Evolutionary conservation across 2,329 filamentous ascomycete genomes (phyloP), one percentile per base, ranked within the genome.

Genomic region (Hirsutella thompsonii): DNA sequence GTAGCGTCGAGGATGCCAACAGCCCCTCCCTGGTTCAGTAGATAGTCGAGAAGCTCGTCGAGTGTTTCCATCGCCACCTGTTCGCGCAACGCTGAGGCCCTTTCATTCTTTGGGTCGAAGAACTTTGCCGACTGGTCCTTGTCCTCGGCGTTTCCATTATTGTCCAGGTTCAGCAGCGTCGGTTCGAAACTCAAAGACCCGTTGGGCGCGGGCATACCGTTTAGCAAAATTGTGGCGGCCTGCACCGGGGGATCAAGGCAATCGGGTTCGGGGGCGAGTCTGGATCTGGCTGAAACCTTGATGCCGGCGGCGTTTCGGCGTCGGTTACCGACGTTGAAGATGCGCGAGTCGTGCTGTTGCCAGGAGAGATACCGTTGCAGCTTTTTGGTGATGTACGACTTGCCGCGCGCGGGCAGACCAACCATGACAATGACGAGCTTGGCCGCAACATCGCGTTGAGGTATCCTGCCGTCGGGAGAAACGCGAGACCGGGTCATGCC

Each of bases 381-480:
- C 67, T 98, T 98, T 70, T 96, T 96, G 46, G 92, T 96, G 54
- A 98, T 94, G 64, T 98, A 98, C 42, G 89, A 95, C 67, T 98
- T 98, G 57, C 92, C 92, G 54, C 92, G 74, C 9, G 92, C 92
- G 3, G 92, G 92, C 52, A 98, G 67, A 47, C 92, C 92, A 45
- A 98, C 92, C 92, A 98, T 98, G 59, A 98, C 80, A 54, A 98
- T 94, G 56, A 96, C 87, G 46, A 98, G 71, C 69, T 98, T 98
- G 33, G 92, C 84, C 38, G 89, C 92, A 38, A 98, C 84, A 72
- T 98, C 92, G 55, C 90, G 76, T 56, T 90, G 81, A 42, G 92
- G 83, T 52, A 98, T 98, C 53, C 86, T 80, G 50, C 92, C 92
- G 61, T 98, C 92, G 8, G 92, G 92, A 2, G 92, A 98, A 38